phyloP scores from a whole-genome alignment of 768 basidiomycete species.

The Pleurotus eryngii region DNA sequence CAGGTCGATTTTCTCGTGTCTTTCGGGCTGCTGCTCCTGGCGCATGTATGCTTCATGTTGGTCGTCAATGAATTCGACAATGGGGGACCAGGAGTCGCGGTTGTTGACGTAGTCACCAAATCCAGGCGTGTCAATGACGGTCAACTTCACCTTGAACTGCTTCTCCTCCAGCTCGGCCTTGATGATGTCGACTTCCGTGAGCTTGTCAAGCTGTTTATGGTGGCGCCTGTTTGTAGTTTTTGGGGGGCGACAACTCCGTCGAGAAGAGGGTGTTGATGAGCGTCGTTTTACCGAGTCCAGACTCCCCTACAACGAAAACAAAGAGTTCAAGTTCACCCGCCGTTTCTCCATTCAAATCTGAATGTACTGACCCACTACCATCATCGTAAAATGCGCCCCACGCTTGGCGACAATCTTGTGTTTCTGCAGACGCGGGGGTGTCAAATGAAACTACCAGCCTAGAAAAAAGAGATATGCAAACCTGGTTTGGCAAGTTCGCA shows the following conservation, averaged over 20 bases:
- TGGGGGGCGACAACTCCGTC: constrained; percentile 88
- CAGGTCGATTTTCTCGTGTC: constrained; percentile 90
- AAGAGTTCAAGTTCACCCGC: background rate
- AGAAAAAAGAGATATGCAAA: constrained; percentile 29
- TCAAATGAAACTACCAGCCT: constrained; percentile 15
- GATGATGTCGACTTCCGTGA: constrained; percentile 98
- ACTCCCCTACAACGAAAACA: constrained; percentile 65
- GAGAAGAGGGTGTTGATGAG: constrained; percentile 99
- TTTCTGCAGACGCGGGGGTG: constrained; percentile 52
- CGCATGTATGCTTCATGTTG: constrained; percentile 95
- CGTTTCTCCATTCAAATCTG: background rate
- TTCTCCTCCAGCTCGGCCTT: constrained; percentile 99
- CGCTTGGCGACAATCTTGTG: constrained; percentile 99
- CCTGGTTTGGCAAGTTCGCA: constrained; percentile 98
- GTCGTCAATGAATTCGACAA: constrained; percentile 97
- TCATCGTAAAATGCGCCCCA: constrained; percentile 97
- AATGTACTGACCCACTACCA: constrained; percentile 86
- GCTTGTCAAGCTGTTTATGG: constrained; percentile 96
- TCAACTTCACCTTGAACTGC: constrained; percentile 98
- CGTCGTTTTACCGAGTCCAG: constrained; percentile 95
- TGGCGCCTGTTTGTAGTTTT: constrained; percentile 87
- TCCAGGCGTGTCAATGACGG: constrained; percentile 97
- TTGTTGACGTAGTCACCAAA: constrained; percentile 99
- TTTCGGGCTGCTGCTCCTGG: constrained; percentile 98
- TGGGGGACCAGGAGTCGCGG: constrained; percentile 96